These are phyloP conservation scores for Ophiostoma ips DNA, from an alignment of 2,329 filamentous ascomycete genomes.

Conservation along the genomic window DNA sequence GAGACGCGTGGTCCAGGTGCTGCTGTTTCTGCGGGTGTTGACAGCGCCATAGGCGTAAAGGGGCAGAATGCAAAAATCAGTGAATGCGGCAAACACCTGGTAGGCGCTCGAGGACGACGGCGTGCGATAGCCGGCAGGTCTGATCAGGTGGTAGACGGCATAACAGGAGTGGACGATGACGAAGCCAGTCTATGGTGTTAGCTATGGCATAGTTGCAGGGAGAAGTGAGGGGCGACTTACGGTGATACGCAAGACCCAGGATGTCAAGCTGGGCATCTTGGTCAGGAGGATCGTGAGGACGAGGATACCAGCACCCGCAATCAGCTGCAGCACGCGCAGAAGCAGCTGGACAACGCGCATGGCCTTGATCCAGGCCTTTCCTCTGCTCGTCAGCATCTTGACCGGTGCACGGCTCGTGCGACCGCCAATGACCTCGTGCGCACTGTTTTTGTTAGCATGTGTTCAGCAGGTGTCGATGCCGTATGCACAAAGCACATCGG, in stretches of 20 bases:
- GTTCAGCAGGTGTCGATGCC: too few relatives aligned
- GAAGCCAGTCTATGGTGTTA: conserved; percentile 49
- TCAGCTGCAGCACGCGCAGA: conserved; percentile 51
- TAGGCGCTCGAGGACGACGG: conserved; percentile 77
- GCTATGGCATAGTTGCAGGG: background rate
- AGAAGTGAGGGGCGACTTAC: conserved; percentile 34
- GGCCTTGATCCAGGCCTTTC: conserved; percentile 58
- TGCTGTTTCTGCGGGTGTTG: conserved; percentile 29
- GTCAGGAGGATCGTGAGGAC: conserved; percentile 66
- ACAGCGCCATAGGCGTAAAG: conserved; percentile 43
- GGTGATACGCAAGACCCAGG: conserved; percentile 64
- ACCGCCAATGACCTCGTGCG: conserved; percentile 46
- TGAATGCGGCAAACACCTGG: conserved; percentile 65
- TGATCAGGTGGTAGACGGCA: conserved; percentile 64
- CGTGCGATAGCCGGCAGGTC: conserved; percentile 55
- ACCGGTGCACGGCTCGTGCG: conserved; percentile 42
- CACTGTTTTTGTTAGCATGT: conserved; percentile 22
- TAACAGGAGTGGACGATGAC: conserved; percentile 61
- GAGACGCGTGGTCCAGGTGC: conserved; percentile 56
- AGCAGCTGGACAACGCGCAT: conserved; percentile 54
- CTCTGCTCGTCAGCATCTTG: conserved; percentile 52
- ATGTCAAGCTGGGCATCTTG: conserved; percentile 46
- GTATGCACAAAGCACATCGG: too few relatives aligned
- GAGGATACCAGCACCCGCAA: conserved; percentile 57
- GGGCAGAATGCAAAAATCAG: conserved; percentile 46